Base-by-base conservation (phyloP, 1,284 basidiomycete species). In the Erythrobasidium hasegawianum region DNA sequence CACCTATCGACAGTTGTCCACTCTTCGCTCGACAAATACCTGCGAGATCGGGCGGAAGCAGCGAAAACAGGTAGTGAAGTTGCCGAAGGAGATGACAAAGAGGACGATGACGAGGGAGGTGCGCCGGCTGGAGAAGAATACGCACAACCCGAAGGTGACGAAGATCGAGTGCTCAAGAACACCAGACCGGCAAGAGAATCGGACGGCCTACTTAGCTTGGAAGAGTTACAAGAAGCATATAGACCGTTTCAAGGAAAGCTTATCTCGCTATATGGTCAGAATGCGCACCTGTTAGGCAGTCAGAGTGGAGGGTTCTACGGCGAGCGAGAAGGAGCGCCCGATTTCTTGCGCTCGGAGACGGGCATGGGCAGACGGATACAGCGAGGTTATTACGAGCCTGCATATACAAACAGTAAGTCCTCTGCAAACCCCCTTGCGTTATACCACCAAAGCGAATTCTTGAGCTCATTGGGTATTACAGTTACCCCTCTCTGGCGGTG, bases 1-100 rank as follows among this genome's bases (percentile, higher is more conserved):
- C 73, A 79, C 2, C 72, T 77, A 2, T 95, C 91, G 4, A 84
- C 86, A 50, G 86, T 97, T 33, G 85, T 97, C 1, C 94, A 97
- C 74, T 78, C 81, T 20, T 87, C 87, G 27, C 82, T 95, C 47
- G 90, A 90, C 74, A 78, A 80, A 62, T 72, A 74, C 59, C 83
- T 87, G 13, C 76, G 80, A 26, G 75, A 84, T 22, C 65, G 62
- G n/a, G 61, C 58, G 16, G 66, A 58, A 29, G 72, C 67, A 49
- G 71, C 71, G 9, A 68, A 71, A 33, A 67, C 61, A 9, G 70
- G 69, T 2, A 69, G 70, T 1, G 71, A 72, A 14, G 59, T 61
- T 11, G 68, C 69, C 57, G 16, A 59, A 27, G 14, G 66, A 71
- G 87, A 89, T 75, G 84, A 86, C 11, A 87, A 90, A 73, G 65